Percentiles rank a stretch among this genome's conserved stretches.
Evolutionary conservation across 495 filamentous ascomycete species (phyloP).

Genomic region (Hyaloscypha bicolor): DNA sequence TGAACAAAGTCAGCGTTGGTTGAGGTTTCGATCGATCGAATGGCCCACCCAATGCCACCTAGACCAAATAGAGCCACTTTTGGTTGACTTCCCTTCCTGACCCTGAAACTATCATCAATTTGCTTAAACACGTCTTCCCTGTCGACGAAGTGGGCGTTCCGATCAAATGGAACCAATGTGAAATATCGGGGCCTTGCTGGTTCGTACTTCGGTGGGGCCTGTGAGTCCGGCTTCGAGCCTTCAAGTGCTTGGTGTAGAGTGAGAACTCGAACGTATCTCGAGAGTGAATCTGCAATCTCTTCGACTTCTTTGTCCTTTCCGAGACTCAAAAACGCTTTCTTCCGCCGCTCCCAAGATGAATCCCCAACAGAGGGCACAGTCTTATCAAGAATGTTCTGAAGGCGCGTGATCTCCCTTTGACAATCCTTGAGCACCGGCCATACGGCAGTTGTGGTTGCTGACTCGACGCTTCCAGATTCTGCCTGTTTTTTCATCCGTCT

Average conservation of each 20-base stretch:
- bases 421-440: conserved; percentile 33
- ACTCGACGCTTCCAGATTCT: conserved; percentile 23
- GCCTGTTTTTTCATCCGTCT: conserved; percentile 29
- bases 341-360: conserved; percentile 21
- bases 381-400: conserved; percentile 31
- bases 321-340: conserved; percentile 28
- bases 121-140: conserved; percentile 39
- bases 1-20: conserved; percentile 23
- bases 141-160: conserved; percentile 44
- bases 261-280: conserved; percentile 7
- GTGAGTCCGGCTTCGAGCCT: not conserved
- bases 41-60: conserved; percentile 48
- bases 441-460: conserved; percentile 28
- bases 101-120: conserved; percentile 33
- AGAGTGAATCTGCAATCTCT: conserved; percentile 27
- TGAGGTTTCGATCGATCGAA: not conserved
- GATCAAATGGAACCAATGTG: conserved; percentile 32
- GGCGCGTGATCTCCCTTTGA: conserved; percentile 23
- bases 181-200: not conserved
- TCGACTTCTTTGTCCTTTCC: conserved; percentile 32
- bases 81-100: not conserved
- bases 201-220: not conserved
- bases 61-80: conserved; percentile 33
- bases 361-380: conserved; percentile 23
- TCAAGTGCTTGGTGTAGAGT: conserved; percentile 10